Base-by-base conservation (phyloP, 345 rosid genomes). In the Brassica rapa region DNA sequence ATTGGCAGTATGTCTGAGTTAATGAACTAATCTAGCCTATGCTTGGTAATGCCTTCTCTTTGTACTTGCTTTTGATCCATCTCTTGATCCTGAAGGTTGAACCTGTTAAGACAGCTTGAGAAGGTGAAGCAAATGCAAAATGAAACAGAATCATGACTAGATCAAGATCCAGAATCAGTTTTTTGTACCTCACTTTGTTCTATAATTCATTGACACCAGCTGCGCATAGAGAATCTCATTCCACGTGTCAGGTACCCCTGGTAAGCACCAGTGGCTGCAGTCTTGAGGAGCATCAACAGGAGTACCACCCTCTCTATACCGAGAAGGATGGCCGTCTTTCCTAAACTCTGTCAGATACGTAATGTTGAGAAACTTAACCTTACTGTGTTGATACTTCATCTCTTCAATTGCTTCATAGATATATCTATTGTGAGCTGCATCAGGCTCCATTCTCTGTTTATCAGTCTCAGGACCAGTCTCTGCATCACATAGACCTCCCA, bases 241-340 rank as follows among this genome's bases (percentile, higher is more conserved):
- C 98, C 98, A 96, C 15, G 86, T 81, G 71, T 93, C 93, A 8
- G 98, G 97, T 53, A 95, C 83, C 6, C 97, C 98, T 1, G 97
- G 97, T 75, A 91, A 69, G 82, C 97, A 96, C 97, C 99, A 96
- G 66, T 91, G 97, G 85, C 98, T 90, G 85, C 96, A 91, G 75
- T 91, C 98, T 78, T 93, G 93, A 6, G 99, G 90, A 80, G 93
- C 93, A 72, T 81, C 80, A 53, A 69, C 65, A 1, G 84, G 83
- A 68, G 88, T 91, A 3, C 89, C 89, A 1, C 84, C 83, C 83
- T 88, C 93, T n/a, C 94, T 87, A 81, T 90, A 76, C 69, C 72
- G 82, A 35, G 98, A 90, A 24, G 98, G 98, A 71, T 96, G 97
- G 35, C 89, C 89, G 11, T 94, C 95, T 19, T 76, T 85, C 70